Percentiles rank a stretch among this genome's conserved stretches.
These are phyloP conservation scores for Cairneyella variabilis DNA, from an alignment of 495 filamentous ascomycete species.

Conservation along the genomic window DNA sequence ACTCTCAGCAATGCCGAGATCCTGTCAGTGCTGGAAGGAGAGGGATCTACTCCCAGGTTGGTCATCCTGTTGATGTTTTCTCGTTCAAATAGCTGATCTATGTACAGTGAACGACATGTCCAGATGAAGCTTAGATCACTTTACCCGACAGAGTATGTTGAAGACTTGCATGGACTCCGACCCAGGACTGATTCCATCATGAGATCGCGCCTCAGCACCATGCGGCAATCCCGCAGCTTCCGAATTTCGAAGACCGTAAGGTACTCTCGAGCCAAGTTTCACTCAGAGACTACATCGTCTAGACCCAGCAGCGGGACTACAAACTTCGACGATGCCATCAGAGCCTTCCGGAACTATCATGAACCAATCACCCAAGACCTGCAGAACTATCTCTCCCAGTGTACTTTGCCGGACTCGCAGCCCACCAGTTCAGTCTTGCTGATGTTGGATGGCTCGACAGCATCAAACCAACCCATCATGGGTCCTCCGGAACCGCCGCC, in stretches of 20 bases:
- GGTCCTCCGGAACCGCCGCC: not conserved
- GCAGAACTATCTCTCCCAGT: not conserved
- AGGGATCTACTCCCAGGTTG: not conserved
- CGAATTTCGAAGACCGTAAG: not conserved
- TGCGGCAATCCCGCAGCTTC: not conserved
- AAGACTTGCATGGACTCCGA: not conserved
- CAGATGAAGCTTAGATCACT: not conserved
- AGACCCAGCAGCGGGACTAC: not conserved
- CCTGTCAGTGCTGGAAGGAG: not conserved
- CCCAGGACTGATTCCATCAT: not conserved
- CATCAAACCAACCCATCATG: not conserved
- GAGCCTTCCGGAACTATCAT: not conserved
- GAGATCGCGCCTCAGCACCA: not conserved
- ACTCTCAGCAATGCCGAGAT: conserved; percentile 1
- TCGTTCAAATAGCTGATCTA: not conserved
- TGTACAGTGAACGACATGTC: conserved; percentile 1
- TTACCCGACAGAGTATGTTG: not conserved
- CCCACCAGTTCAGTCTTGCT: not conserved
- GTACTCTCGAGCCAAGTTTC: not conserved
- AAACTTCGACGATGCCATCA: not conserved
- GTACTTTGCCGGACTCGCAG: conserved; percentile 6
- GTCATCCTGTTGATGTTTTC: not conserved
- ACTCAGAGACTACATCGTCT: not conserved
- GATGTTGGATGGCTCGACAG: conserved; percentile 1
- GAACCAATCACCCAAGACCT: not conserved